These are phyloP conservation scores for Starmerella bombicola DNA, from an alignment of 805 yeast species.

Conservation along the genomic window DNA sequence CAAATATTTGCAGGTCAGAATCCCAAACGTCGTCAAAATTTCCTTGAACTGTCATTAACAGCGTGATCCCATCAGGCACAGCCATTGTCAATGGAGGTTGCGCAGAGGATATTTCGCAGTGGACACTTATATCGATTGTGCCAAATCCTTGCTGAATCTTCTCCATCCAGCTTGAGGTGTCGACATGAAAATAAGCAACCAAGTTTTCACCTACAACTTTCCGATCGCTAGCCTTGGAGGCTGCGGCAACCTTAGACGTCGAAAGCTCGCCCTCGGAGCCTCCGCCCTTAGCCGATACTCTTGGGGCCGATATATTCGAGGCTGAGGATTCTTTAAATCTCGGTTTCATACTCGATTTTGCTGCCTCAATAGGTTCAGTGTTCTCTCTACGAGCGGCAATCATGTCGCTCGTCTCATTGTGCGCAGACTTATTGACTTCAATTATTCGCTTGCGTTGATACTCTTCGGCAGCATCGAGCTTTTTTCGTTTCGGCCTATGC, in stretches of 20 bases:
- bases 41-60: slow-evolving; percentile 7
- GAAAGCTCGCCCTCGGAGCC: not conserved
- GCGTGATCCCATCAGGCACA: slow-evolving; percentile 4
- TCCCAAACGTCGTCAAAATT: slow-evolving; percentile 13
- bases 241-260: slow-evolving; percentile 1
- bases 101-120: not conserved
- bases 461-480: too few species aligned
- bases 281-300: not conserved
- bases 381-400: not conserved
- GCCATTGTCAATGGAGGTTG: not conserved
- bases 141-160: slow-evolving; percentile 1
- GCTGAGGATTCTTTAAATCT: not conserved
- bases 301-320: not conserved
- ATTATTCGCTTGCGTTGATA: not conserved
- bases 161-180: not conserved
- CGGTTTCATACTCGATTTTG: not conserved
- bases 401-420: not conserved
- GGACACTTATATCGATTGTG: not conserved
- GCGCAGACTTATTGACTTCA: not conserved
- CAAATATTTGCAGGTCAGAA: slow-evolving; percentile 4
- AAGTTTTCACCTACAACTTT: slow-evolving; percentile 2
- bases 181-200: not conserved
- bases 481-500: too few species aligned
- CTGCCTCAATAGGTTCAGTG: not conserved
- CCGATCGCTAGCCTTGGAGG: not conserved